Evolutionary conservation across 2,329 filamentous ascomycete genomes (phyloP).

Genomic region (Aciculosporium take): DNA sequence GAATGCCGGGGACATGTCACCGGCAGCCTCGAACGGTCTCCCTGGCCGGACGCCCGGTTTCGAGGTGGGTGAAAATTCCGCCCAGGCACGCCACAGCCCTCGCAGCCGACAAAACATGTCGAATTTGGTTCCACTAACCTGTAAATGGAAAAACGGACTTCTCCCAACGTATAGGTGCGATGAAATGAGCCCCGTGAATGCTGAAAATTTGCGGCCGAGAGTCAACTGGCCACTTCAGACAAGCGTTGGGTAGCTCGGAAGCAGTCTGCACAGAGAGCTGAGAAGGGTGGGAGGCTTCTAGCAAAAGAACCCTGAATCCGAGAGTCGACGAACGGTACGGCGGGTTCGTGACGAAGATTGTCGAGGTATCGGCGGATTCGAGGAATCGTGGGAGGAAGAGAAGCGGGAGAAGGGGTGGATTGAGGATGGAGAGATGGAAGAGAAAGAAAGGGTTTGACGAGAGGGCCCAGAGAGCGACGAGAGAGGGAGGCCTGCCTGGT

Average conservation of each 20-base stretch:
- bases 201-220: constrained; percentile 7
- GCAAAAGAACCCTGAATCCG: constrained; percentile 17
- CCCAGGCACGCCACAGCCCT: no score
- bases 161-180: neutral
- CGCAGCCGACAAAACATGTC: neutral
- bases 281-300: constrained; percentile 16
- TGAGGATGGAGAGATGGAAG: constrained; percentile 6
- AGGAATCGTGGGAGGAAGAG: constrained; percentile 16
- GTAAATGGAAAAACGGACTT: neutral
- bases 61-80: neutral
- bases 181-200: constrained; percentile 7
- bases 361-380: constrained; percentile 24
- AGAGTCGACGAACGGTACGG: constrained; percentile 12
- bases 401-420: constrained; percentile 10
- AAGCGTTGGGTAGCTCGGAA: constrained; percentile 6
- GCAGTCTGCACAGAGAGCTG: constrained; percentile 14
- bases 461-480: constrained; percentile 2
- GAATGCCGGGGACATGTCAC: neutral
- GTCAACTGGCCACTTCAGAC: constrained; percentile 7
- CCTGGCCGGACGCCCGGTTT: neutral
- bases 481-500: constrained; percentile 1
- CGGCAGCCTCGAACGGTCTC: neutral
- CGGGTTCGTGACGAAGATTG: constrained; percentile 20
- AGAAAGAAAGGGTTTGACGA: constrained; percentile 5
- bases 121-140: constrained; percentile 1